These are phyloP conservation scores for Neurospora terricola DNA, from an alignment of 495 filamentous ascomycete genomes.

Conservation along the genomic window DNA sequence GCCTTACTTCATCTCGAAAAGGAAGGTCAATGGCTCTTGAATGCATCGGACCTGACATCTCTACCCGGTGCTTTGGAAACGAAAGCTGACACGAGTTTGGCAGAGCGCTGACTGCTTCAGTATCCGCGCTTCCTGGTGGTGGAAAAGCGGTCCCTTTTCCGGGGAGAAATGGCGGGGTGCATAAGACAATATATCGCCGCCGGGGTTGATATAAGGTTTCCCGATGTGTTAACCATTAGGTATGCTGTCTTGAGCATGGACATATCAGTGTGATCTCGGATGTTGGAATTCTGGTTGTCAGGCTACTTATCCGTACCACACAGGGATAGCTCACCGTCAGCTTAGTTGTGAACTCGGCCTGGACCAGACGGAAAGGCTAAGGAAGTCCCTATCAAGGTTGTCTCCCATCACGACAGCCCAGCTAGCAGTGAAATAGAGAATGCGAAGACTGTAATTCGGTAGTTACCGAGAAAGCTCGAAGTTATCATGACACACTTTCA, in stretches of 20 bases:
- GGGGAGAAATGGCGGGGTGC: constrained; percentile 14
- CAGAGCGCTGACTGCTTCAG: neutral
- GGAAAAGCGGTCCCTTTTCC: constrained; percentile 27
- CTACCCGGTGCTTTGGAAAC: constrained; percentile 3
- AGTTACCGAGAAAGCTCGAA: neutral
- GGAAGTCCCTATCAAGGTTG: too few species aligned
- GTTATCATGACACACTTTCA: neutral
- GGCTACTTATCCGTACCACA: neutral
- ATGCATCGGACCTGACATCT: constrained; percentile 10
- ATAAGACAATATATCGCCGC: constrained; percentile 19
- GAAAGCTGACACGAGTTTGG: constrained; percentile 5
- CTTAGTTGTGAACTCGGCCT: neutral
- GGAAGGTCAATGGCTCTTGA: constrained; percentile 16
- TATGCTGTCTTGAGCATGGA: constrained; percentile 1
- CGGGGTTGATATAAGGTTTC: constrained; percentile 16
- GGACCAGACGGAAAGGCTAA: neutral
- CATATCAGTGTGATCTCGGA: constrained; percentile 10
- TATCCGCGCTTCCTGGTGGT: constrained; percentile 2
- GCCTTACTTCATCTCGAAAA: constrained; percentile 11
- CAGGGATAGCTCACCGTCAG: neutral
- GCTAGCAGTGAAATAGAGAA: neutral
- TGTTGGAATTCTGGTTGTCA: constrained; percentile 5
- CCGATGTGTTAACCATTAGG: constrained; percentile 3
- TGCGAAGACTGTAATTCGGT: neutral
- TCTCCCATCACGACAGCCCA: neutral